Conservation (phyloP, 1,284 basidiomycete genomes). For the Austroboletus rostrupii region DNA sequence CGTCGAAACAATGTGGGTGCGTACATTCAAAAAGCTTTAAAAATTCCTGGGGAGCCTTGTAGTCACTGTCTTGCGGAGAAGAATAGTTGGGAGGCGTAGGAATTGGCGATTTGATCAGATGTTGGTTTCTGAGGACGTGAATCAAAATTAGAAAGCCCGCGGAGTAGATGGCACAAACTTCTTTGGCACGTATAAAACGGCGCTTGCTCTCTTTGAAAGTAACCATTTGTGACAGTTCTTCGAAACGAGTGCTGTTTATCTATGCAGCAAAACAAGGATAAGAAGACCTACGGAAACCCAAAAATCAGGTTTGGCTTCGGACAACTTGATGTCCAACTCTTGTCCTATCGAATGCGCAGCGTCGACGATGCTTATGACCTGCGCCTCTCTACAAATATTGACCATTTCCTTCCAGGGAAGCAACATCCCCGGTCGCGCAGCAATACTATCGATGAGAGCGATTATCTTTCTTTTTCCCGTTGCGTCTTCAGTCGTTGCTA, state of each 20-base stretch:
- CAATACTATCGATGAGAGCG: slow-evolving; percentile 74
- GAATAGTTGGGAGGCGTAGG: slow-evolving; percentile 68
- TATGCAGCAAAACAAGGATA: background rate
- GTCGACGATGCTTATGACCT: slow-evolving; percentile 71
- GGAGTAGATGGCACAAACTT: slow-evolving; percentile 41
- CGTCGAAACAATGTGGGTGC: slow-evolving; percentile 13
- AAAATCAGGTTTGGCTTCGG: slow-evolving; percentile 66
- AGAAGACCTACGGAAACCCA: slow-evolving; percentile 62
- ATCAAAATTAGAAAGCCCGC: background rate
- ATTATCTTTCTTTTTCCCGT: slow-evolving; percentile 51
- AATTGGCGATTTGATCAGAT: slow-evolving; percentile 69
- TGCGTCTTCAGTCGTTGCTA: slow-evolving; percentile 1
- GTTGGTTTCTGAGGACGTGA: slow-evolving; percentile 52
- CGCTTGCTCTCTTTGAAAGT: slow-evolving; percentile 65
- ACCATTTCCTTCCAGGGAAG: slow-evolving; percentile 83
- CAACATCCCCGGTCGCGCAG: slow-evolving; percentile 64
- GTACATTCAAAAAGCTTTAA: slow-evolving; percentile 58
- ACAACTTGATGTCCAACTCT: slow-evolving; percentile 58
- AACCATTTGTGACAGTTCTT: slow-evolving; percentile 88
- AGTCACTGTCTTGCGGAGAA: slow-evolving; percentile 35
- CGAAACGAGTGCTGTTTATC: background rate
- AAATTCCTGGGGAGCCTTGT: slow-evolving; percentile 41
- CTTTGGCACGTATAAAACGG: slow-evolving; percentile 75
- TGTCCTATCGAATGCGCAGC: slow-evolving; percentile 83
- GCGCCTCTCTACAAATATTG: slow-evolving; percentile 63